Evolutionary conservation across 2,329 filamentous ascomycete genomes (phyloP).

Genomic region (Pseudocercospora macadamiae): DNA sequence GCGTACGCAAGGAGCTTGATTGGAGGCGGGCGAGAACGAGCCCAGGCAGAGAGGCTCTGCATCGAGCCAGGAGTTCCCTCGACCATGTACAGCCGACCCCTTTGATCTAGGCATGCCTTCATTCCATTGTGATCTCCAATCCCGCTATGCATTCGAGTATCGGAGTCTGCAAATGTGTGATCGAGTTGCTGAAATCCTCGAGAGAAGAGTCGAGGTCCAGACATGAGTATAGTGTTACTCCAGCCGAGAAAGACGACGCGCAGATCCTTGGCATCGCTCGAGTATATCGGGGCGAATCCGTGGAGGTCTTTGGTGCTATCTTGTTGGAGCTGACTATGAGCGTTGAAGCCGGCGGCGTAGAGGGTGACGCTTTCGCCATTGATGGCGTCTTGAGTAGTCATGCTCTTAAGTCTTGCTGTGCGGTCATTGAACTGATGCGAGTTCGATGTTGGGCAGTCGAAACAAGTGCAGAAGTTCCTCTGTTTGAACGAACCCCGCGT

Average conservation of each 20-base stretch:
- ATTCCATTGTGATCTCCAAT: constrained; percentile 40
- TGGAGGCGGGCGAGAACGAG: constrained; percentile 16
- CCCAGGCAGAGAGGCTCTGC: background rate
- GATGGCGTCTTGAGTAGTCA: background rate
- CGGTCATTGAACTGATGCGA: no score
- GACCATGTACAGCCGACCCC: constrained; percentile 30
- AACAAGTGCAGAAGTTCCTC: no score
- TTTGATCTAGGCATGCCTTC: constrained; percentile 31
- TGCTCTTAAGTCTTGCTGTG: no score
- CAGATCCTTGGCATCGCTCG: no score
- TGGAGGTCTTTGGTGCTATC: no score
- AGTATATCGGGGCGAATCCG: no score
- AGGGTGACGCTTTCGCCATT: background rate
- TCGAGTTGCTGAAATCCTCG: constrained; percentile 24
- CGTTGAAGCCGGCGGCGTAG: constrained; percentile 36
- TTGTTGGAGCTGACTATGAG: constrained; percentile 32
- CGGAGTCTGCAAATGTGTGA: constrained; percentile 9
- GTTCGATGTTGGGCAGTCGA: no score
- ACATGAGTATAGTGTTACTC: constrained; percentile 35
- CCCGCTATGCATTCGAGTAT: no score
- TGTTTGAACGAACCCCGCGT: no score
- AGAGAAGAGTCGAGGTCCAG: constrained; percentile 13
- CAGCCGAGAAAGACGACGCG: constrained; percentile 39
- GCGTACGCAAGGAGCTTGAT: constrained; percentile 33
- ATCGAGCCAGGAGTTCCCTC: constrained; percentile 2